These are phyloP conservation scores for Amborella trichopoda DNA, from an alignment of 164 flowering plant genomes.

Conservation along the genomic window DNA sequence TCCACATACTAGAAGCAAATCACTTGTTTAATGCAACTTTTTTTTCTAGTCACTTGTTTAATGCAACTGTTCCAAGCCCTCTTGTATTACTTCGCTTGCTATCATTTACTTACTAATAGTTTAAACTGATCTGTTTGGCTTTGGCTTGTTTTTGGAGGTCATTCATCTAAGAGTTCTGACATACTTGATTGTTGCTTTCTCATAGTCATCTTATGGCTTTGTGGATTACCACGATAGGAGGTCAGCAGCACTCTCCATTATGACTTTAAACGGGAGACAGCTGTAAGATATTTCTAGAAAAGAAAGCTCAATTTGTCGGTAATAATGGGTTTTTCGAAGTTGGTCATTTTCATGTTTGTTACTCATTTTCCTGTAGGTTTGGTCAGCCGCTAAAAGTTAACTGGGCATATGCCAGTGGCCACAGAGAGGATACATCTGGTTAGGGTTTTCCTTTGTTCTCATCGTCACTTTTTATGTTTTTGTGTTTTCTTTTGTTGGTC, in stretches of 20 bases:
- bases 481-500: neutral
- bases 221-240: slow-evolving; percentile 92
- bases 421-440: slow-evolving; percentile 97
- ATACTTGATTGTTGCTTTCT: neutral
- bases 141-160: too few relatives aligned
- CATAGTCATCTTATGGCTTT: slow-evolving; percentile 98
- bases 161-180: neutral
- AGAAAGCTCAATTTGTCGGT: too few relatives aligned
- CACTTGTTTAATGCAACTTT: too few relatives aligned
- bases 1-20: too few relatives aligned
- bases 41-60: too few relatives aligned
- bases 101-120: too few relatives aligned
- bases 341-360: too few relatives aligned
- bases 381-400: slow-evolving; percentile 99
- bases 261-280: slow-evolving; percentile 88
- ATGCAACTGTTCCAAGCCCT: too few relatives aligned
- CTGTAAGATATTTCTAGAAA: too few relatives aligned
- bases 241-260: slow-evolving; percentile 85
- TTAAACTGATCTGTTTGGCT: too few relatives aligned
- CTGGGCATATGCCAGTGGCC: slow-evolving; percentile 99
- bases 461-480: neutral
- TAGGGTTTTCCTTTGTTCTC: neutral
- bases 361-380: slow-evolving; percentile 39
- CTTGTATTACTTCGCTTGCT: too few relatives aligned
- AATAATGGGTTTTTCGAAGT: too few relatives aligned